Evolutionary conservation across 148 eudicot genomes (phyloP).

Genomic region (Persicaria tinctoria): DNA sequence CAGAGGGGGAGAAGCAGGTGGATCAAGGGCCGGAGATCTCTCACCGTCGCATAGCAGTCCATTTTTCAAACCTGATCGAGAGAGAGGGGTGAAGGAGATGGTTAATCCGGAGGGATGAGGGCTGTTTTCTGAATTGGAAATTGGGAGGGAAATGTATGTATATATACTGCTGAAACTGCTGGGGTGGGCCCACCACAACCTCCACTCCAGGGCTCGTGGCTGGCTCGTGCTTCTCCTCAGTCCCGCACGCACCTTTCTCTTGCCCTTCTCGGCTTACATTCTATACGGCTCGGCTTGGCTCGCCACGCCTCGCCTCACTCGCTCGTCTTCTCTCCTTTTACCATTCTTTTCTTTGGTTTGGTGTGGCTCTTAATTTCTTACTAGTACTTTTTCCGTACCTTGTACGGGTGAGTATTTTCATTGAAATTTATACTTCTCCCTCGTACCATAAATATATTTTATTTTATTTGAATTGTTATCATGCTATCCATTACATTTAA

Average conservation of each 20-base stretch:
- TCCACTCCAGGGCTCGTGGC: too few species aligned
- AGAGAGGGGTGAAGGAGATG: too few species aligned
- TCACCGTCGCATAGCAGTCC: constrained; percentile 18
- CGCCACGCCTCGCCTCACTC: not conserved
- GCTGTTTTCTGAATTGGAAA: not conserved
- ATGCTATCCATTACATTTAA: too few species aligned
- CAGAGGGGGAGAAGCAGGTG: constrained; percentile 50
- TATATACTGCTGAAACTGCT: not conserved
- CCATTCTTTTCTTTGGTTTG: too few species aligned
- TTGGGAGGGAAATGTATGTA: not conserved
- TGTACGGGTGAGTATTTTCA: too few species aligned
- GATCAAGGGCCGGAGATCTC: constrained; percentile 43
- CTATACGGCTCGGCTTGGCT: constrained; percentile 9
- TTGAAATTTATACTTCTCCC: too few species aligned
- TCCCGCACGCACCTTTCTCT: not conserved
- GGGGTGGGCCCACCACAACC: not conserved
- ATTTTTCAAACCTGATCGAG: not conserved
- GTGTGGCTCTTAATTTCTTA: too few species aligned
- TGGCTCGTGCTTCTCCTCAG: not conserved
- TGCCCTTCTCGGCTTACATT: not conserved
- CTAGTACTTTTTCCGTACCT: too few species aligned
- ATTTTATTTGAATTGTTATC: too few species aligned
- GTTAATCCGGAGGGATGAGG: too few species aligned
- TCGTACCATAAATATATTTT: too few species aligned
- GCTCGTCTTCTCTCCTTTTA: too few species aligned